These are phyloP conservation scores for Aaosphaeria pasadenensis DNA, from an alignment of 2,329 filamentous ascomycete genomes.

Conservation along the genomic window DNA sequence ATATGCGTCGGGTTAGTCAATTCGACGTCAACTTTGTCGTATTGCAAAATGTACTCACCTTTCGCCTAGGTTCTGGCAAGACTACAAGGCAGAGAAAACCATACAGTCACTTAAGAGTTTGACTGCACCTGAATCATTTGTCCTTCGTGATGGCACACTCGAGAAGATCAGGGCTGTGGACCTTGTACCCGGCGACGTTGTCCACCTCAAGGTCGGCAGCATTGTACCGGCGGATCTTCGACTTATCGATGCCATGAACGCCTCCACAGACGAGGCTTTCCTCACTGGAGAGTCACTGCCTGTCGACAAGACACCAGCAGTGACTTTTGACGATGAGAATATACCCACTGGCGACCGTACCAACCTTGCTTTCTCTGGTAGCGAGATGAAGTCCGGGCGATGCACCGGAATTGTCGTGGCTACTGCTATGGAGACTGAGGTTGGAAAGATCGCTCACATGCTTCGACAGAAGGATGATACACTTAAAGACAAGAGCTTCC, in stretches of 20 bases:
- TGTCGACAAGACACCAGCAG: slow-evolving; percentile 61
- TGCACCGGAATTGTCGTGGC: slow-evolving; percentile 66
- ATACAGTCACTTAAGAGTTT: slow-evolving; percentile 41
- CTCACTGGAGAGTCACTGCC: slow-evolving; percentile 72
- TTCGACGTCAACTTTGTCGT: background rate
- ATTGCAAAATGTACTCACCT: slow-evolving; percentile 6
- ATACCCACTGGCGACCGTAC: slow-evolving; percentile 62
- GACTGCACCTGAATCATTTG: slow-evolving; percentile 37
- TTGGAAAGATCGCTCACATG: slow-evolving; percentile 70
- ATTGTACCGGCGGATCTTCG: slow-evolving; percentile 66
- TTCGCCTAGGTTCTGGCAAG: slow-evolving; percentile 43
- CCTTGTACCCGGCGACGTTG: slow-evolving; percentile 40
- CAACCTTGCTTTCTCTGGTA: slow-evolving; percentile 70
- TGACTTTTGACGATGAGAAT: slow-evolving; percentile 50
- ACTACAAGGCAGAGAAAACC: slow-evolving; percentile 46
- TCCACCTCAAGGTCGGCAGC: slow-evolving; percentile 51
- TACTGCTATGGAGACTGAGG: slow-evolving; percentile 72
- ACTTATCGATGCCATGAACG: slow-evolving; percentile 64
- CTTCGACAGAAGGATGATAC: slow-evolving; percentile 60
- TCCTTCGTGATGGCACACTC: slow-evolving; percentile 34
- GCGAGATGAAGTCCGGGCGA: slow-evolving; percentile 68
- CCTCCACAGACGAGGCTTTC: slow-evolving; percentile 72
- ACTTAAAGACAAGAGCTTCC: slow-evolving; percentile 47
- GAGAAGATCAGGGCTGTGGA: slow-evolving; percentile 35
- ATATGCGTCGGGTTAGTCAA: slow-evolving; percentile 60